phyloP scores from a whole-genome alignment of 768 basidiomycete genomes.

The Holtermanniella nyarrowii region DNA sequence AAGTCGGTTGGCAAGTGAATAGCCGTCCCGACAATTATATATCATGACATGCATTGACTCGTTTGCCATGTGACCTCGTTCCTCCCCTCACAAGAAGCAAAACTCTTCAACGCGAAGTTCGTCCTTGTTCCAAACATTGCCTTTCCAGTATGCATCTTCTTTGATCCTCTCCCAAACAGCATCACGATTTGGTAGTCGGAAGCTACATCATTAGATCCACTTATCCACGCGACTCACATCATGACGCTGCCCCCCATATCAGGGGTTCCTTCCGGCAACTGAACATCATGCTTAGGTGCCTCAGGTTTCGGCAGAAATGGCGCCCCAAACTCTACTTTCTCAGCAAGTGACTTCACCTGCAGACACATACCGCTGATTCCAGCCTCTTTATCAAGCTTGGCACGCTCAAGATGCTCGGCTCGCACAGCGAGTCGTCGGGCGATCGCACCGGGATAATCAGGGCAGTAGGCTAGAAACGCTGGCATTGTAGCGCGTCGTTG shows the following conservation, averaged over 20 bases:
- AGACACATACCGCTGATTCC: slow-evolving; percentile 9
- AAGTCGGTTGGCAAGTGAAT: no score
- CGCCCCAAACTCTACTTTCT: background rate
- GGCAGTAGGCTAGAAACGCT: slow-evolving; percentile 20
- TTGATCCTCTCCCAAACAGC: slow-evolving; percentile 22
- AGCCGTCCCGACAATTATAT: no score
- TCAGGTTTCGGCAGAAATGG: slow-evolving; percentile 1
- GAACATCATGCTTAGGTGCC: background rate
- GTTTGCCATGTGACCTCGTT: no score
- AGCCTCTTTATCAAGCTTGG: slow-evolving; percentile 5
- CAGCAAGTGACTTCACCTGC: background rate
- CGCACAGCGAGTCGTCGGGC: slow-evolving; percentile 15
- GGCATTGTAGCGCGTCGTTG: slow-evolving; percentile 12
- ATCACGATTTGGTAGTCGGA: slow-evolving; percentile 13
- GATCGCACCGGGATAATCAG: slow-evolving; percentile 21
- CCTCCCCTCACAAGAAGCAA: no score
- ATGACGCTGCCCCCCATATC: slow-evolving; percentile 19
- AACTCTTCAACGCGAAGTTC: slow-evolving; percentile 15
- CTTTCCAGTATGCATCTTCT: slow-evolving; percentile 23
- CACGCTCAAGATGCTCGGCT: slow-evolving; percentile 13
- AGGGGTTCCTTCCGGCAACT: slow-evolving; percentile 1
- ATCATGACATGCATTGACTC: no score
- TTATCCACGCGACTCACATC: no score
- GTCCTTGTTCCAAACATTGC: slow-evolving; percentile 31
- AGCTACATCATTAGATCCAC: no score